Conservation (phyloP, 176 grass and related monocot species). For the Juncus effusus region DNA sequence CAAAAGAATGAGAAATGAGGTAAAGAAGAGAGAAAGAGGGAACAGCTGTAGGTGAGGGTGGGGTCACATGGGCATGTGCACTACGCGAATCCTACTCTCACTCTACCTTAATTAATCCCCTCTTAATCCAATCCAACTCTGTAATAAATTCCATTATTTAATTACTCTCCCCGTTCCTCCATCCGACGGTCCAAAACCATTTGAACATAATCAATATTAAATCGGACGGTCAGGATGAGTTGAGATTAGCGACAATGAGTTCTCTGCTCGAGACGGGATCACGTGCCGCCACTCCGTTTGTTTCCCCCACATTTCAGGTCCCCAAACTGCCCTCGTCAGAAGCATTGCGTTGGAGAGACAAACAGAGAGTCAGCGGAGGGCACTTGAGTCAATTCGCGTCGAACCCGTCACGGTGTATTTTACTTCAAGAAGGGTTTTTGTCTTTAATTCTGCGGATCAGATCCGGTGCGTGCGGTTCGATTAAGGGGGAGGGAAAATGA, state of each 20-base stretch:
- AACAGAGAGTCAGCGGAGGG: constrained; percentile 14
- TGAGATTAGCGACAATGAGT: constrained; percentile 17
- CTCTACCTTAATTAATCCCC: constrained; percentile 21
- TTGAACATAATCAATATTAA: constrained; percentile 2
- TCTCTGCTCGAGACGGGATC: constrained; percentile 58
- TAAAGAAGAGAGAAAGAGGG: neutral
- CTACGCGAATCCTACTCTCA: constrained; percentile 29
- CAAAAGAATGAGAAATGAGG: constrained; percentile 12
- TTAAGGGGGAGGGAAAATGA: neutral
- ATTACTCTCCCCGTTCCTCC: too few relatives aligned
- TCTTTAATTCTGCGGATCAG: constrained; percentile 58
- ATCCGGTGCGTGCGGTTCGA: constrained; percentile 43
- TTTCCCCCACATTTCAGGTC: neutral
- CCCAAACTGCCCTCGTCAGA: constrained; percentile 1
- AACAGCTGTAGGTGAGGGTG: constrained; percentile 42
- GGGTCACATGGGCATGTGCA: constrained; percentile 78
- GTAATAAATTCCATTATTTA: neutral
- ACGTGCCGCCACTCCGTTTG: constrained; percentile 38
- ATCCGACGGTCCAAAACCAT: neutral
- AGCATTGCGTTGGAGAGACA: constrained; percentile 3
- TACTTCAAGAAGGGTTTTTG: constrained; percentile 58
- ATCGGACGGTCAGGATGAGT: constrained; percentile 34
- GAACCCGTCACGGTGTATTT: constrained; percentile 29
- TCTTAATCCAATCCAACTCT: constrained; percentile 19
- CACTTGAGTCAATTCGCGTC: neutral